phyloP scores from a whole-genome alignment of 2,329 filamentous ascomycete genomes.

The Aspergillus spinulosporus region DNA sequence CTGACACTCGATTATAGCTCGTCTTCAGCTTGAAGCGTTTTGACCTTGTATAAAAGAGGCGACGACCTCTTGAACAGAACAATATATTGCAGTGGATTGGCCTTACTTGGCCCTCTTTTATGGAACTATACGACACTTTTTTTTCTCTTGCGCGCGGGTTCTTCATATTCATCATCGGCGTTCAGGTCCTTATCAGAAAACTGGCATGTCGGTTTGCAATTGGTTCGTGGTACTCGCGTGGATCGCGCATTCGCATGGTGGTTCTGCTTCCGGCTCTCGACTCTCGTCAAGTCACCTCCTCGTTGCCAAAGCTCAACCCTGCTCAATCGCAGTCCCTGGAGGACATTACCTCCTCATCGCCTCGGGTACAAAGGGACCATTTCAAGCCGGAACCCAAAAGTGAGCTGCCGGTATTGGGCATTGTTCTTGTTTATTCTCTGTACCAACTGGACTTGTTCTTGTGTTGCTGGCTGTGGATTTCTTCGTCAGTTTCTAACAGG shows the following conservation, averaged over 20 bases:
- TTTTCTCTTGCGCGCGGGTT: conserved; percentile 6
- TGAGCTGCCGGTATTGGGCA: conserved; percentile 13
- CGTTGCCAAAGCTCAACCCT: neutral
- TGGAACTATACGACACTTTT: conserved; percentile 24
- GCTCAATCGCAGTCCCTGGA: neutral
- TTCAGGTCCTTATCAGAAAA: conserved; percentile 25
- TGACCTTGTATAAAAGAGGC: conserved; percentile 25
- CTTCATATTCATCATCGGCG: conserved; percentile 26
- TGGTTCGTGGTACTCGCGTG: conserved; percentile 18
- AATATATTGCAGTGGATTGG: conserved; percentile 20
- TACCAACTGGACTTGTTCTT: conserved; percentile 13
- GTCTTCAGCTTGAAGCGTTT: neutral
- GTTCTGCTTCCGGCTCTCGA: conserved; percentile 8
- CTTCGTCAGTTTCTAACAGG: conserved; percentile 23
- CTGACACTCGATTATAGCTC: conserved; percentile 10
- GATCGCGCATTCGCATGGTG: conserved; percentile 25
- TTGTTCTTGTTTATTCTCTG: conserved; percentile 14
- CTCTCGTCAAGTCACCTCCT: conserved; percentile 4
- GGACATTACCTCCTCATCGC: neutral
- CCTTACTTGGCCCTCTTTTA: conserved; percentile 14
- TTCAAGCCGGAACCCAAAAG: conserved; percentile 13
- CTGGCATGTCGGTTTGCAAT: conserved; percentile 19
- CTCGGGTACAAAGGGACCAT: neutral
- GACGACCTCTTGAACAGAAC: conserved; percentile 18
- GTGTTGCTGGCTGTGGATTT: conserved; percentile 20